Base-by-base conservation (phyloP, 768 basidiomycete species). In the Hebeloma cylindrosporum region DNA sequence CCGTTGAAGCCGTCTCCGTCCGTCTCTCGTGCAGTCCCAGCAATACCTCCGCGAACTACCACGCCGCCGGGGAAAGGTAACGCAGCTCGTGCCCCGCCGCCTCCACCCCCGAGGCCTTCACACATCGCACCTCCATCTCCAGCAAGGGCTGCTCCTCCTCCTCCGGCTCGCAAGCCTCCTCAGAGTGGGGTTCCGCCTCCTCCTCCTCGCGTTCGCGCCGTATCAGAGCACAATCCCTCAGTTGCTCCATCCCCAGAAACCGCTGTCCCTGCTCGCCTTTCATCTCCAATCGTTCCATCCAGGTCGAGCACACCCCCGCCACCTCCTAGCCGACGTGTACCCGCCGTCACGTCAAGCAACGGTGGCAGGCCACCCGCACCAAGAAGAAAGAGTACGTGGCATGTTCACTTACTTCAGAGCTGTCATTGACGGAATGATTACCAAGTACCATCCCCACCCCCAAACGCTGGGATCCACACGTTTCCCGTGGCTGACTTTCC, bases 401-500 rank as follows among this genome's bases (percentile, higher is more conserved):
- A 38, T 60, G 51, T 41, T 46, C 37, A 43, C 33, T 52, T 42
- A 44, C 10, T 29, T 45, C 27, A n/a, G n/a, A n/a, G n/a, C n/a
- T 29, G 35, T 47, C 20, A 48, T 37, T 54, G 33, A 60, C 45
- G 38, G 28, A 40, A 30, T 53, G 37, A 28, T 40, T 34, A 43
- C 39, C 18, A 31, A 77, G 75, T 77, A 20, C 72, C 72, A 20
- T 75, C 77, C 3, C 75, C 77, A 34, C 72, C 75, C 18, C 78
- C 88, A 2, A 79, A 73, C 43, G 77, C 75, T 30, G 88, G 88
- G 7, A 62, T 73, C 17, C 84, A 88, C 57, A 82, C 73, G 11
- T 93, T 90, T 60, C 88, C 87, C 5, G 77, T 82, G n/a, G 67
- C 71, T 10, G 87, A 83, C 39, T 90, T 92, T 60, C 90, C 90